Evolutionary conservation across 345 rosid genomes (phyloP), one percentile per base, ranked within the genome.

Genomic region (Eutrema yunnanense): DNA sequence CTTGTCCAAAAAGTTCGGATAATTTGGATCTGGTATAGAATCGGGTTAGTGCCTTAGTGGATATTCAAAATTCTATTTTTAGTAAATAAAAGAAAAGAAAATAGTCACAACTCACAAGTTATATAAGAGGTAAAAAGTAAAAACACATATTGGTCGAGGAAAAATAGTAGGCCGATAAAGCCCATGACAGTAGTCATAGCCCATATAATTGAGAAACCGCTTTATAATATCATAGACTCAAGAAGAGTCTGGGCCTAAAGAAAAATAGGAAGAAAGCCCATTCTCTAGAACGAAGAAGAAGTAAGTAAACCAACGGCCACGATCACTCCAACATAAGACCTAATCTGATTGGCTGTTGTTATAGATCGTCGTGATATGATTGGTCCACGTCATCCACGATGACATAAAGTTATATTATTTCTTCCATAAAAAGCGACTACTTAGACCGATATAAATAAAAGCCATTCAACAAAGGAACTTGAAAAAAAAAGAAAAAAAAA

Each of bases 381-480:
- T 75, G 79, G 79, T 75, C 70, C 79, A 75, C 70, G 70, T 75
- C 50, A 54, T 62, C 27, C 0, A 3, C 14, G 57, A 53, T 75
- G 74, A 69, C 79, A 75, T 52, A 13, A 43, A 52, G 26, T 22
- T 67, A 4, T 13, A 4, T 38, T 5, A 16, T 26, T 40, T 52
- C 62, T 22, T 44, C 62, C 65, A 30, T 19, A 37, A 65, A 44
- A 54, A 44, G 57, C 48, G 71, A 64, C 77, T 55, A 34, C 71
- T 38, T 38, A 19, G 55, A 42, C 19, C 9, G 52, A 42, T 43
- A 22, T 66, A 29, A 67, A 58, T 74, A 60, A 60, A 66, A 74
- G 50, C 66, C 34, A 6, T 42, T 14, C 30, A 43, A 52, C 46
- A 19, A 58, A 58, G 42, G 38, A 33, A 55, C 61, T 6, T 2